Base-by-base conservation (phyloP, 164 flowering plant species). In the Vitis labrusca region DNA sequence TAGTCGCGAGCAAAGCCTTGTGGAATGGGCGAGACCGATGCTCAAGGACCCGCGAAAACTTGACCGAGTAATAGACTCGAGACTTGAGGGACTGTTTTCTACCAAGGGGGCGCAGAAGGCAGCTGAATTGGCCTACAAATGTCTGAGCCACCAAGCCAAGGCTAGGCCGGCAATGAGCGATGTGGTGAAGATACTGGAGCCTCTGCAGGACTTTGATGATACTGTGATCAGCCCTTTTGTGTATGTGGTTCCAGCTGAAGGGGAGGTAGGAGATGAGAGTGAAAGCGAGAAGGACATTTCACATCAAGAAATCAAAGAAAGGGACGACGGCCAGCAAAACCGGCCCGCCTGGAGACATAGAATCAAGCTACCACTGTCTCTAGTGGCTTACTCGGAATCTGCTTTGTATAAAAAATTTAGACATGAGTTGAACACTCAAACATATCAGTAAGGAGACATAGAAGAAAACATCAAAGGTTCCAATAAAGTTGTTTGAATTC, bases 121-220 rank as follows among this genome's bases (percentile, higher is more conserved):
- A 0, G 80, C 76, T 10, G 65, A 71, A 16, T 50, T 77, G 66
- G 80, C 83, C 16, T 59, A 73, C 56, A 71, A 62, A 61, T 80
- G 83, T 71, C 49, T 80, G 66, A 71, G 69, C 74, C 72, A 74
- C 55, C 29, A 50, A 17, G 78, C 80, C 3, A 74, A 72, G 67
- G 11, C 29, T 7, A 61, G 78, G 61, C 83, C 80, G 1, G 27
- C 64, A 0, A 77, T 77, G 83, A 54, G 50, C 6, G 17, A 71
- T 6, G 78, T 74, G 53, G 80, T 80, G 59, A 53, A 54, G n/a
- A 44, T 67, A n/a, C 49, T 80, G 72, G 74, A 80, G 57, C 63
- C 78, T 12, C 69, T 80, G 13, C 71, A 71, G 64, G 78, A 54
- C 52, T 72, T 68, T 15, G 65, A 59, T 54, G 69, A 63, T 17